phyloP scores from a whole-genome alignment of 306 rosid species.

The Erythrophleum fordii region DNA sequence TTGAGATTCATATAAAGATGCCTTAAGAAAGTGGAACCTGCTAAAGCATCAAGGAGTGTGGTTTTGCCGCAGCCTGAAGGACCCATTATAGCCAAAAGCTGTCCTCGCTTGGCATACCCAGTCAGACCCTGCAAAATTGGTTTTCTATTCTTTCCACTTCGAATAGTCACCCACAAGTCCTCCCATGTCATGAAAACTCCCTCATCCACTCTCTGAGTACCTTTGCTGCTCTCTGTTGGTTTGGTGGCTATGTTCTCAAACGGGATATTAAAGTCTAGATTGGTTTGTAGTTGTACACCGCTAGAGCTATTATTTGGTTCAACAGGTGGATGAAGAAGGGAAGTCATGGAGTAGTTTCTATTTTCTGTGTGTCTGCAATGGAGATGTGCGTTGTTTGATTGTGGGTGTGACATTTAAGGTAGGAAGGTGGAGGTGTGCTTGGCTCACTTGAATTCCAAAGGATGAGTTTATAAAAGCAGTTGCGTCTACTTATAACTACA shows the following conservation, averaged over 20 bases:
- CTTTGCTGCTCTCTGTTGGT: neutral
- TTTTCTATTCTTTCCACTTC: constrained; percentile 27
- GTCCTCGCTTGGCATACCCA: constrained; percentile 67
- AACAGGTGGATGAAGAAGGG: neutral
- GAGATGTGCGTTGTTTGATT: too few relatives aligned
- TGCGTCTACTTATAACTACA: neutral
- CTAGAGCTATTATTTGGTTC: neutral
- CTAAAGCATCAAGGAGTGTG: constrained; percentile 73
- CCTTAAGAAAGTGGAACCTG: constrained; percentile 45
- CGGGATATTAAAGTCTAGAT: neutral
- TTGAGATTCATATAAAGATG: neutral
- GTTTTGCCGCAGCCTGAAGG: constrained; percentile 82
- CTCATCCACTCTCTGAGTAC: neutral
- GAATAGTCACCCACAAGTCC: constrained; percentile 41
- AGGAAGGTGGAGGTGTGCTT: neutral
- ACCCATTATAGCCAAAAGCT: constrained; percentile 78
- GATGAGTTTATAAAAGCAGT: neutral
- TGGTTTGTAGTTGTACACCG: neutral
- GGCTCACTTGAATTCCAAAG: neutral
- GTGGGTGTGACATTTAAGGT: neutral
- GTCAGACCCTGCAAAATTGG: constrained; percentile 47
- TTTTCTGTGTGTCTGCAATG: neutral
- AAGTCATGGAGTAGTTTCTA: neutral
- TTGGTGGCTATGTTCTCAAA: neutral
- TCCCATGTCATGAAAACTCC: constrained; percentile 37